Base-by-base conservation (phyloP, 2,329 filamentous ascomycete species). In the Albophoma yamanashiensis region DNA sequence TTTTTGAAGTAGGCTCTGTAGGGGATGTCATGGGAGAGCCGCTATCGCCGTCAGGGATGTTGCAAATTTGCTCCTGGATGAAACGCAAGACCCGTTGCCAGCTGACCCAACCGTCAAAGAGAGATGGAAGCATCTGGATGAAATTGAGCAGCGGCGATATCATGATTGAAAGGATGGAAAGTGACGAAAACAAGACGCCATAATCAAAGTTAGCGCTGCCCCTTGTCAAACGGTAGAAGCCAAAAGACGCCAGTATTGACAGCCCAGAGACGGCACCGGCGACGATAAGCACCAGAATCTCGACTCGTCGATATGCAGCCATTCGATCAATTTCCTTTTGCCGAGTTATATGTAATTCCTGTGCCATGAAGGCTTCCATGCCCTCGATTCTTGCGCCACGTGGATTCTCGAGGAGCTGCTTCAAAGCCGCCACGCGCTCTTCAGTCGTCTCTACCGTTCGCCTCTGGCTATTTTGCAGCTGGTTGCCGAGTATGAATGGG, bases 111-210 rank as follows among this genome's bases (percentile, higher is more conserved):
- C 43, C 57, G 31, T 52, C 22, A 17, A 59, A 40, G 27, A 59
- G 31, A 36, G 22, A 22, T 4, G 57, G 57, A 36, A 59, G 57
- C 57, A 59, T 59, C 27, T 59, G 57, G n/a, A 59, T 34, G 8
- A 53, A 52, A 34, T 25, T 36, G 17, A 59, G 36, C 1, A 59
- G 47, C 22, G 57, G 57, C 17, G 45, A 52, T 39, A 59, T 40
- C 57, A 59, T 59, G n/a, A 59, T 59, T 20, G 42, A 38, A 40
- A 59, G 57, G 20, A 53, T 59, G n/a, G 57, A 52, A 27, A 59
- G 45, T 31, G 43, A 22, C 11, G 57, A 8, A 53, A 59, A 55
- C 17, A 59, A 36, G 14, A 59, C 53, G 53, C 53, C 22, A 20
- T 56, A 56, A 8, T 56, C 53, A 25, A 56, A 25, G 15, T 56